Conservation (phyloP, 2,329 filamentous ascomycete species). For the Trichoderma arundinaceum region DNA sequence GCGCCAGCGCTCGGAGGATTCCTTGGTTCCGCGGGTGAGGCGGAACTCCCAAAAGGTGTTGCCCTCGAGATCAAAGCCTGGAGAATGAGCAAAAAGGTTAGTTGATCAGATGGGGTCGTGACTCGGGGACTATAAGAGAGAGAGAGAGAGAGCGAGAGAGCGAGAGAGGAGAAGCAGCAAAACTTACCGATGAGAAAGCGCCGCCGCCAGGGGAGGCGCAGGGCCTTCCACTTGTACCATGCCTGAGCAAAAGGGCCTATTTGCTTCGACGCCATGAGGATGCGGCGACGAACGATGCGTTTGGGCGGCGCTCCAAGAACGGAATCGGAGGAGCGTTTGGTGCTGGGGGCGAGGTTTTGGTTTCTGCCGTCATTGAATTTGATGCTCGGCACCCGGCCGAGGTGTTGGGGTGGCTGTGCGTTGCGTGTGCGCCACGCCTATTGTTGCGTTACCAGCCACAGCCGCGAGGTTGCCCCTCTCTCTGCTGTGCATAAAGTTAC, state of each 20-base stretch:
- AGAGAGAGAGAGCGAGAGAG: not conserved
- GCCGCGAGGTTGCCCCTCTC: no score
- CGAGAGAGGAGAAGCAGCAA: not conserved
- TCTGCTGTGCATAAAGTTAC: not conserved
- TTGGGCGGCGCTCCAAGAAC: not conserved
- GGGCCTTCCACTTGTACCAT: constrained; percentile 67
- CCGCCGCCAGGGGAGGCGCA: constrained; percentile 68
- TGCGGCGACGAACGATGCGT: constrained; percentile 5
- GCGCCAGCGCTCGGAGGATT: constrained; percentile 55
- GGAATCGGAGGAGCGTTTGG: not conserved
- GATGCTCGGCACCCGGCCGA: no score
- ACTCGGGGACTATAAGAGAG: not conserved
- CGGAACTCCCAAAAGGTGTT: constrained; percentile 75
- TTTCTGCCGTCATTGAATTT: constrained; percentile 11
- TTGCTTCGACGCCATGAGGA: constrained; percentile 46
- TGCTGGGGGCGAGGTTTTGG: not conserved
- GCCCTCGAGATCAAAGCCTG: constrained; percentile 68
- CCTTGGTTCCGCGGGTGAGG: constrained; percentile 50
- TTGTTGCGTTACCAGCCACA: no score
- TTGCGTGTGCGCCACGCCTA: no score
- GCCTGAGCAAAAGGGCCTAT: constrained; percentile 48
- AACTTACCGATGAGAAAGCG: constrained; percentile 64
- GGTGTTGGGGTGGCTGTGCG: constrained; percentile 12
- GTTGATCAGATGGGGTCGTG: no score
- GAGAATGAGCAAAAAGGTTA: not conserved